A percentile compares a stretch with the other conserved stretches of the same genome.
phyloP scores from a whole-genome alignment of 1,284 basidiomycete species.

The Ustilago hordei region DNA sequence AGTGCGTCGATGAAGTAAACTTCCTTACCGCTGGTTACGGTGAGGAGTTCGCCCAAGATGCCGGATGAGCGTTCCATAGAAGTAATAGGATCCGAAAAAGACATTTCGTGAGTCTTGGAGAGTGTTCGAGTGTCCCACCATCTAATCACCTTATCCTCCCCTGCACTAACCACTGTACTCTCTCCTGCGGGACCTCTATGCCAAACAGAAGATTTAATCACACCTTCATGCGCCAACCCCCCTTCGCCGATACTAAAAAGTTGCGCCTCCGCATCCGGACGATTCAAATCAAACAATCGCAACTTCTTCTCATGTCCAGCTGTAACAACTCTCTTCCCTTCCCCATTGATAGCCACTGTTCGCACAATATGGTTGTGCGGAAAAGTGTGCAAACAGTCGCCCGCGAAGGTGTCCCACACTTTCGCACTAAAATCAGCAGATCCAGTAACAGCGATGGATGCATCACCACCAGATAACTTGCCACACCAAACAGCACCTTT shows the following conservation, averaged over 20 bases:
- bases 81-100: constrained; percentile 83
- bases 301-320: constrained; percentile 98
- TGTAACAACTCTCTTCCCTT: constrained; percentile 79
- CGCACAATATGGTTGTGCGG: constrained; percentile 98
- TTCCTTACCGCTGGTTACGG: constrained; percentile 89
- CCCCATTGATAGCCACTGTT: constrained; percentile 85
- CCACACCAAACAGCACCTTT: constrained; percentile 99
- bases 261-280: constrained; percentile 82
- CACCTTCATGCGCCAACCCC: constrained; percentile 79
- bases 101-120: constrained; percentile 78
- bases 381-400: constrained; percentile 87
- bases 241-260: constrained; percentile 75
- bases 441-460: constrained; percentile 84
- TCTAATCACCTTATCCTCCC: constrained; percentile 87
- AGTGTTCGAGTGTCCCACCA: constrained; percentile 96
- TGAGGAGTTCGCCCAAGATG: constrained; percentile 83
- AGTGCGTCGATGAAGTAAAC: constrained; percentile 79
- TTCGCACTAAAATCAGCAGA: constrained; percentile 98
- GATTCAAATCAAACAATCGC: constrained; percentile 85
- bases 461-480: constrained; percentile 81
- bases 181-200: constrained; percentile 73
- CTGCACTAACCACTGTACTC: constrained; percentile 83
- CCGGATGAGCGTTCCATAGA: constrained; percentile 87
- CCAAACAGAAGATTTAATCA: constrained; percentile 92
- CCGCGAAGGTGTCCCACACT: constrained; percentile 96